phyloP scores from a whole-genome alignment of 176 grass and related monocot genomes.

The Oryza glumipatula region DNA sequence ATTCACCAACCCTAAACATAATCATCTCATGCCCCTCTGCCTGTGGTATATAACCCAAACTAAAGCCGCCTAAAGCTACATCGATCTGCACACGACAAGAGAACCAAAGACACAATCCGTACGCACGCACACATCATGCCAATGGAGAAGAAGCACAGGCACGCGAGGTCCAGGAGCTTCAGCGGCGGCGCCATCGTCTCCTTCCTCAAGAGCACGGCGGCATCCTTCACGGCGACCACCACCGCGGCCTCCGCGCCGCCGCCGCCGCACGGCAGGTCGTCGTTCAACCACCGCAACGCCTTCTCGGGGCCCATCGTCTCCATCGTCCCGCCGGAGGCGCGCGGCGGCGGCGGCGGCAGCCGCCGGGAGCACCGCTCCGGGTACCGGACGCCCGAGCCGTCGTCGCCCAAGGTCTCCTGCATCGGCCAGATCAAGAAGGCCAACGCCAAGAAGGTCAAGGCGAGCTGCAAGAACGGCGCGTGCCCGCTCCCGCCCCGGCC shows the following conservation, averaged over 20 bases:
- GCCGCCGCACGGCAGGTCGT: slow-evolving; percentile 13
- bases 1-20: too few species aligned
- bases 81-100: too few species aligned
- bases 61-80: too few species aligned
- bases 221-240: slow-evolving; percentile 32
- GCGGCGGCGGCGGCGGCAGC: slow-evolving; percentile 36
- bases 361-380: slow-evolving; percentile 18
- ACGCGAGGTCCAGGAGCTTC: slow-evolving; percentile 47
- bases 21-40: too few species aligned
- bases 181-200: slow-evolving; percentile 41
- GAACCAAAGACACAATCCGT: too few species aligned
- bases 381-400: slow-evolving; percentile 67
- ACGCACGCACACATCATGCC: not conserved
- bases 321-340: slow-evolving; percentile 76
- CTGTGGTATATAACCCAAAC: too few species aligned
- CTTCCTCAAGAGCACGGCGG: slow-evolving; percentile 64
- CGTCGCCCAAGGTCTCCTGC: slow-evolving; percentile 88
- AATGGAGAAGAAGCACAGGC: slow-evolving; percentile 28
- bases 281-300: slow-evolving; percentile 61
- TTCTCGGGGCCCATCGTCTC: slow-evolving; percentile 81
- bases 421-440: slow-evolving; percentile 88
- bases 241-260: slow-evolving; percentile 21
- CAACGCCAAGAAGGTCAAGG: slow-evolving; percentile 38
- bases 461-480: slow-evolving; percentile 48
- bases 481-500: slow-evolving; percentile 42